Conservation (phyloP, 139 green algal genomes). For the Chlorella sorokiniana region DNA sequence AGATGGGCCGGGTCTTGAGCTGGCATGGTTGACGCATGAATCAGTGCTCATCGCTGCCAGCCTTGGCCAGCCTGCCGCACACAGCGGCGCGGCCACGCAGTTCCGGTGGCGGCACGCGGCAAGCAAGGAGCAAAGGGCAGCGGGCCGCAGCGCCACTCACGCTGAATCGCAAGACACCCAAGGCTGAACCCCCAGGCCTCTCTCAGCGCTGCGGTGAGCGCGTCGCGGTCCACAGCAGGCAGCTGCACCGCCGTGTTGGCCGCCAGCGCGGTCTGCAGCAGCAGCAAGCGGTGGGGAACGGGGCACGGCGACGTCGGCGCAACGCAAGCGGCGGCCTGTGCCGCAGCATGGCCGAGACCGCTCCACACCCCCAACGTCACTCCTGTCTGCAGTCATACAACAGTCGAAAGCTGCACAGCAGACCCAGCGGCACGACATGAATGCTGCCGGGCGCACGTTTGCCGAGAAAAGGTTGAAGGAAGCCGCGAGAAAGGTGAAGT, state of each 20-base stretch:
- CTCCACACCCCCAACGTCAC: background rate
- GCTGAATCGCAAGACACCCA: background rate
- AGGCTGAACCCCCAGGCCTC: background rate
- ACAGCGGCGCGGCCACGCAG: background rate
- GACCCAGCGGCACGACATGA: background rate
- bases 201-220: background rate
- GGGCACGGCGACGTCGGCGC: background rate
- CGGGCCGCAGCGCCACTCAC: background rate
- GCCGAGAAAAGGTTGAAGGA: background rate
- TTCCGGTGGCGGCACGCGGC: background rate
- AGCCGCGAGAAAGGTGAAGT: background rate
- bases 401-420: background rate
- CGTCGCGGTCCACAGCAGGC: background rate
- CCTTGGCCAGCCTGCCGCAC: too few relatives aligned
- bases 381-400: background rate
- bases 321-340: background rate
- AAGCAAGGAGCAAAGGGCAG: background rate
- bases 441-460: background rate
- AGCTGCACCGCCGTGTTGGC: background rate
- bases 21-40: too few relatives aligned
- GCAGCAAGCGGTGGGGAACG: background rate
- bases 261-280: background rate
- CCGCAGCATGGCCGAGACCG: background rate
- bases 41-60: too few relatives aligned
- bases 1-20: background rate